Conservation (phyloP, 2,329 filamentous ascomycete genomes). For the Colletotrichum euphorbiae region DNA sequence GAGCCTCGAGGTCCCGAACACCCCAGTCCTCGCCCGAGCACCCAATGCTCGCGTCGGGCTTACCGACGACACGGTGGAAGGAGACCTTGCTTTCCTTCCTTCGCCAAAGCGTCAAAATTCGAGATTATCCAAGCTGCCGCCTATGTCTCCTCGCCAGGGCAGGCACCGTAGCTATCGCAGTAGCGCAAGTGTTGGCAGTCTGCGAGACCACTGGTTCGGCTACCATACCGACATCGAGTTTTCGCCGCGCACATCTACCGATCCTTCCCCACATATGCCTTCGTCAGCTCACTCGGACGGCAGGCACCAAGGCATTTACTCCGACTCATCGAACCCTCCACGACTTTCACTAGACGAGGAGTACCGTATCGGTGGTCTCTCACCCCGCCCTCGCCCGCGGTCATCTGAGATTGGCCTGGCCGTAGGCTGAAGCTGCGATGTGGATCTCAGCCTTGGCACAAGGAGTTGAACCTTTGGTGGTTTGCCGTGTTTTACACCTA, state of each 20-base stretch:
- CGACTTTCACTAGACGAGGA: conserved; percentile 61
- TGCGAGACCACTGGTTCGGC: conserved; percentile 55
- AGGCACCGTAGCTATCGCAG: conserved; percentile 61
- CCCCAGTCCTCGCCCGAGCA: conserved; percentile 67
- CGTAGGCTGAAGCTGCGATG: conserved; percentile 58
- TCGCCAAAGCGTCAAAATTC: conserved; percentile 64
- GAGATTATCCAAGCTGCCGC: conserved; percentile 63
- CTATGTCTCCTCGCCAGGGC: conserved; percentile 49
- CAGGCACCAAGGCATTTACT: conserved; percentile 55
- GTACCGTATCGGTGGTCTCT: conserved; percentile 56
- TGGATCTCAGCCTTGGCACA: conserved; percentile 1
- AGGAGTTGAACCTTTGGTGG: not conserved
- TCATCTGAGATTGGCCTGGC: conserved; percentile 64
- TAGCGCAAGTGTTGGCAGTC: conserved; percentile 56
- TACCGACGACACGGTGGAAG: conserved; percentile 70
- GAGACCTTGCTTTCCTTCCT: conserved; percentile 69
- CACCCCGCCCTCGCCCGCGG: conserved; percentile 61
- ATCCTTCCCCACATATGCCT: conserved; percentile 41
- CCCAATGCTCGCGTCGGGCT: conserved; percentile 72
- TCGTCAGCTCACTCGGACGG: conserved; percentile 40
- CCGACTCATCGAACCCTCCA: conserved; percentile 57
- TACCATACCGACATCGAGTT: conserved; percentile 50
- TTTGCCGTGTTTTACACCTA: conserved; percentile 6
- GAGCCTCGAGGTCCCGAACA: conserved; percentile 59
- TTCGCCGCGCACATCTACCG: conserved; percentile 51